phyloP scores from a whole-genome alignment of 345 rosid genomes.

The Lepidium sativum region DNA sequence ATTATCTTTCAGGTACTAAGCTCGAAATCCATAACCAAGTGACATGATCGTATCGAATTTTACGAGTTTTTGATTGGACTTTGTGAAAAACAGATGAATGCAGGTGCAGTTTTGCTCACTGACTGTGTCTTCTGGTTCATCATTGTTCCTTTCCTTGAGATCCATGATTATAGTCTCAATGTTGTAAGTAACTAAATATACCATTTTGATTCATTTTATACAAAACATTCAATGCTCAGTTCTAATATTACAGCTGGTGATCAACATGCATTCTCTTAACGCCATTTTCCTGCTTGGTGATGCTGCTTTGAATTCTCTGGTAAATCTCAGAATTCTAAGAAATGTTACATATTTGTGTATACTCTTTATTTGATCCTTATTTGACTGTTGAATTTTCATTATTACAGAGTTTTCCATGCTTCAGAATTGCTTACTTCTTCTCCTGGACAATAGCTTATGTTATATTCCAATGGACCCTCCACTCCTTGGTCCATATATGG shows the following conservation, averaged over 20 bases:
- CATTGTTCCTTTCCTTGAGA: constrained; percentile 78
- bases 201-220: neutral
- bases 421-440: constrained; percentile 87
- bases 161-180: constrained; percentile 59
- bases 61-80: constrained; percentile 3
- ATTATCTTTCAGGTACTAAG: constrained; percentile 71
- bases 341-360: neutral
- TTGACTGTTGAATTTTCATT: neutral
- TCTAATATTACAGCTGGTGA: constrained; percentile 44
- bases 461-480: constrained; percentile 77
- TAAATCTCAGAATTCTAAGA: constrained; percentile 16
- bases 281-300: constrained; percentile 73
- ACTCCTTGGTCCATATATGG: constrained; percentile 64
- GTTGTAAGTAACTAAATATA: constrained; percentile 42
- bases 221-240: neutral
- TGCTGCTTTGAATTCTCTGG: constrained; percentile 75
- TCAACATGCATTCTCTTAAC: constrained; percentile 80
- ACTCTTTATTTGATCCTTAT: neutral
- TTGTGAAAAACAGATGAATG: constrained; percentile 60
- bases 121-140: constrained; percentile 94
- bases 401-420: constrained; percentile 77
- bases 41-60: neutral
- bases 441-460: constrained; percentile 77
- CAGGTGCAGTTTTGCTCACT: constrained; percentile 96
- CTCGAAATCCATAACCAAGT: neutral